Percentiles rank a stretch among this genome's conserved stretches.
Evolutionary conservation across 148 eudicot genomes (phyloP).

Genomic region (Spergularia bocconei): DNA sequence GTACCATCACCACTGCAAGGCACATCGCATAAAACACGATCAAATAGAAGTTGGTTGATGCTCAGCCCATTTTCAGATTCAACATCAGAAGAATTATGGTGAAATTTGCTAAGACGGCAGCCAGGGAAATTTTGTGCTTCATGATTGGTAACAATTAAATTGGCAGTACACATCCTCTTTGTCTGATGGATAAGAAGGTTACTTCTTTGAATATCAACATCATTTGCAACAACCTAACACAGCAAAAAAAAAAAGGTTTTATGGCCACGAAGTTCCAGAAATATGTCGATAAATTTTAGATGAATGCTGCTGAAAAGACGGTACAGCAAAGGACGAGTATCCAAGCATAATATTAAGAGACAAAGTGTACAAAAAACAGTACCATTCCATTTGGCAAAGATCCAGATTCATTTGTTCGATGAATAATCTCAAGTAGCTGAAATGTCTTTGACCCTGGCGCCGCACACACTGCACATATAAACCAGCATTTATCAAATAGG

Average conservation of each 20-base stretch:
- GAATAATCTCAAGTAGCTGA: conserved; percentile 93
- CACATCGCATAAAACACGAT: conserved; percentile 96
- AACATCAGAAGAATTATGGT: conserved; percentile 31
- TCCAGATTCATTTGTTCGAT: conserved; percentile 50
- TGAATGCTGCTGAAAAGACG: neutral
- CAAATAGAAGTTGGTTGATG: conserved; percentile 75
- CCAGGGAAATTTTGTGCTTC: conserved; percentile 98
- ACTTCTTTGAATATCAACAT: conserved; percentile 95
- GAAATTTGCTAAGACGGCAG: conserved; percentile 65
- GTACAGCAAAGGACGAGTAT: neutral
- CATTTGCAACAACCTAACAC: conserved; percentile 89
- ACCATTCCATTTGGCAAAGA: conserved; percentile 85
- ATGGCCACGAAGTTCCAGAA: neutral
- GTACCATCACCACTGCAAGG: conserved; percentile 99
- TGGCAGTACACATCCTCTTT: conserved; percentile 97
- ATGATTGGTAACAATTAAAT: conserved; percentile 93
- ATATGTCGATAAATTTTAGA: neutral
- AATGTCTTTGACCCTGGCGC: conserved; percentile 99
- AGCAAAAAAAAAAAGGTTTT: neutral
- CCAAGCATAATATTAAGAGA: conserved; percentile 7
- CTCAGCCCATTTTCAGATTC: conserved; percentile 37
- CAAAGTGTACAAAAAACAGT: conserved; percentile 11
- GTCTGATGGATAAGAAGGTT: conserved; percentile 99
- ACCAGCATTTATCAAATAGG: neutral
- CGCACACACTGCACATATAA: conserved; percentile 85